Evolutionary conservation across 2,329 filamentous ascomycete species (phyloP), one percentile per base, ranked within the genome.

Genomic region (Elsinoe necatrix): DNA sequence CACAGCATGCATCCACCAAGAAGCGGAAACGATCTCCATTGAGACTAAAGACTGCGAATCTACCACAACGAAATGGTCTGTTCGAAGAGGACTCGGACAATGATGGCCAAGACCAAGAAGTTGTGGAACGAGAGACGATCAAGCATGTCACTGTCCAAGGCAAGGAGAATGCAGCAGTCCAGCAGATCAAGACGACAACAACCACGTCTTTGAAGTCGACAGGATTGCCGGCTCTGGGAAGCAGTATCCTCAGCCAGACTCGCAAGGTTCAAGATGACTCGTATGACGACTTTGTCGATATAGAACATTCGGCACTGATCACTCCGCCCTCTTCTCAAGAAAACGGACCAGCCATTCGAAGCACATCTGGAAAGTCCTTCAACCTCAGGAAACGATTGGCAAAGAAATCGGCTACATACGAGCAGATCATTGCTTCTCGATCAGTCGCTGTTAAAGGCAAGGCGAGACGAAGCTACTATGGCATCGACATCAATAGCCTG

Each of bases 401-500:
- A 6, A 67, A 69, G 0, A 68, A 70, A 1, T 67, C 72, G 0
- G 67, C 80, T 1, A 75, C 85, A 0, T 89, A 86, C 64, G 82
- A 87, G 64, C 74, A 80, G 37, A 78, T 89, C 63, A 80, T 87
- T 2, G 85, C 85, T 20, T 79, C 82, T 9, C 77, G 86, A 51
- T 88, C 86, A 4, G 80, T 73, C 56, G 83, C 79, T 0, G 83
- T 81, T 60, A 80, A 64, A 2, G 85, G 86, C 1, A 78, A 83
- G 58, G 87, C 87, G 1, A 82, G 81, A 64, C 82, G 82, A 63
- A 85, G 84, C 63, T 97, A 91, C 71, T 98, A 95, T 68, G 93
- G 93, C 8, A 86, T 98, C 61, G 86, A 95, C 47, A 93, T 98
- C 31, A 90, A 96, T 69, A 77, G 83, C 56, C 74, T 98, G 37